Evolutionary conservation across 352 stramenopile genomes (phyloP).

Genomic region (Achlya hypogyna): DNA sequence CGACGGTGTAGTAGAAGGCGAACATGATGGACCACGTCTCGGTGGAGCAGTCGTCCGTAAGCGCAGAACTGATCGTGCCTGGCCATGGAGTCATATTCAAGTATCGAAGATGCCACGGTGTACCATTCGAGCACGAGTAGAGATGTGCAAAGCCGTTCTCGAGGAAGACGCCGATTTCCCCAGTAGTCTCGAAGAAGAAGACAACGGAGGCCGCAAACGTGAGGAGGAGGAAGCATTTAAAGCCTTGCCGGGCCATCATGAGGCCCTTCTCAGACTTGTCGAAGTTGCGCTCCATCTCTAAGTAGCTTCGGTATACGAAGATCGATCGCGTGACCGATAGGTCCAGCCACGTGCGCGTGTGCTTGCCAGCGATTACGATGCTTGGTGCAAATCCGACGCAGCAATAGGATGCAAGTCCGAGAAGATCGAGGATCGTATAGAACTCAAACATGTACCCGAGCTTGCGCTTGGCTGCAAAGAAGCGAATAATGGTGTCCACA

Average conservation of each 20-base stretch:
- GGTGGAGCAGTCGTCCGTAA: constrained; percentile 35
- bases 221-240: constrained; percentile 80
- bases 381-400: constrained; percentile 66
- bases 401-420: constrained; percentile 63
- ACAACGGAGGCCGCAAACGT: constrained; percentile 69
- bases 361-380: constrained; percentile 36
- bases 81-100: background rate
- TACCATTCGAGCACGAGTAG: constrained; percentile 51
- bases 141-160: constrained; percentile 76
- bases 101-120: constrained; percentile 36
- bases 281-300: constrained; percentile 77
- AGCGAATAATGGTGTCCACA: constrained; percentile 61
- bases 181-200: constrained; percentile 84
- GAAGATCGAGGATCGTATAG: constrained; percentile 60
- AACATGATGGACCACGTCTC: constrained; percentile 85
- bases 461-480: constrained; percentile 74
- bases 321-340: constrained; percentile 77
- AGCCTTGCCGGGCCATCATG: constrained; percentile 72
- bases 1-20: constrained; percentile 82
- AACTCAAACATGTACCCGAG: constrained; percentile 66
- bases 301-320: constrained; percentile 73
- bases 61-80: background rate
- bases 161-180: constrained; percentile 68
- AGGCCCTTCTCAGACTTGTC: constrained; percentile 55
- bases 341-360: constrained; percentile 69